A percentile compares a stretch with the other conserved stretches of the same genome.
Evolutionary conservation across 2,329 filamentous ascomycete species (phyloP).

Genomic region (Ilyonectria mors-panacis): DNA sequence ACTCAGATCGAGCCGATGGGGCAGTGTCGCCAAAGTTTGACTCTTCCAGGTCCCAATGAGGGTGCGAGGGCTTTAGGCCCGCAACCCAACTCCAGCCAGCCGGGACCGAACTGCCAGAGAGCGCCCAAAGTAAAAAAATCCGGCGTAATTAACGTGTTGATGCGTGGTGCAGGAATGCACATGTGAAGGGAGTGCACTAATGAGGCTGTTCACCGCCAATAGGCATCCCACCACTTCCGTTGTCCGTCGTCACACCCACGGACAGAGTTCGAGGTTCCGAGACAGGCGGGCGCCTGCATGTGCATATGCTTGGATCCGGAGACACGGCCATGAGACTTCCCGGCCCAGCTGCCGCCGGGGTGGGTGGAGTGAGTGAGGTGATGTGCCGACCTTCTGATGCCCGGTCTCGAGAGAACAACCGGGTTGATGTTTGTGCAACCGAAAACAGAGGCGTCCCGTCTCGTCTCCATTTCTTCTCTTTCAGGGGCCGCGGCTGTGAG

Average conservation of each 20-base stretch:
- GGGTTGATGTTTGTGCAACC: neutral
- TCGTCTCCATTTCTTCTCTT: neutral
- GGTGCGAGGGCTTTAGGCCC: neutral
- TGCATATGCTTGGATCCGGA: conserved; percentile 13
- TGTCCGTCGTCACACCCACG: neutral
- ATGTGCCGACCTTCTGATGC: neutral
- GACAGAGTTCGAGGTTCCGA: conserved; percentile 26
- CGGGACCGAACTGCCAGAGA: neutral
- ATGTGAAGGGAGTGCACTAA: neutral
- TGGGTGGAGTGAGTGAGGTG: conserved; percentile 3
- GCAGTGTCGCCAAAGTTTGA: conserved; percentile 16
- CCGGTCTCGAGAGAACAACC: neutral
- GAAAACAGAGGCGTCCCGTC: neutral
- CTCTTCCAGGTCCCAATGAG: neutral
- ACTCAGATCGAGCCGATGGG: conserved; percentile 31
- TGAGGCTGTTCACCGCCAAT: conserved; percentile 31
- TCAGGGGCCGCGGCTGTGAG: neutral
- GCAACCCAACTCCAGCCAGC: neutral
- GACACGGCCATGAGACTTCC: neutral
- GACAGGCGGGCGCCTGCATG: conserved; percentile 40
- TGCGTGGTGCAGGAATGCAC: conserved; percentile 3
- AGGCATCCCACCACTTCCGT: conserved; percentile 14
- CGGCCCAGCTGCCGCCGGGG: conserved; percentile 3
- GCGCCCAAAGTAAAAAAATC: too few relatives aligned
- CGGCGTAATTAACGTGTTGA: neutral